A percentile compares a stretch with the other conserved stretches of the same genome.
phyloP scores from a whole-genome alignment of 352 stramenopile genomes.

The Thraustochytrium striatum region DNA sequence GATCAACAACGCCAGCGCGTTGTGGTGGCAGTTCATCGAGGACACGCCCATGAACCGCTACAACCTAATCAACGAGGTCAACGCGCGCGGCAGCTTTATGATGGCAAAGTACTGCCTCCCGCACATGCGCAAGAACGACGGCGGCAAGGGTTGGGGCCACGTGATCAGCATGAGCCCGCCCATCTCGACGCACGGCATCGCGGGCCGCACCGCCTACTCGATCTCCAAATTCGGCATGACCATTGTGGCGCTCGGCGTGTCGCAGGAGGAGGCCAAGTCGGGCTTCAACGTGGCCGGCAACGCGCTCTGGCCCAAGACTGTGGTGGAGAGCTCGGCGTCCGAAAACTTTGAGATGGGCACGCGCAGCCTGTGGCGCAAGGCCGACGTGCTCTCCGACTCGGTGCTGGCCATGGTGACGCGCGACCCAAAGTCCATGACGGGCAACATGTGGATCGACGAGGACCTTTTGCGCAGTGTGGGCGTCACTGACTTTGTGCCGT shows the following conservation, averaged over 20 bases:
- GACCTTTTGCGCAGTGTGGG: conserved; percentile 33
- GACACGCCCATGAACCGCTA: conserved; percentile 45
- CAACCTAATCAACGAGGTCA: conserved; percentile 48
- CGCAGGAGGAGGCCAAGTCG: neutral
- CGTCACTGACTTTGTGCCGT: conserved; percentile 34
- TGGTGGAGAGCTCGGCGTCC: conserved; percentile 39
- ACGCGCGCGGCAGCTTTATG: conserved; percentile 42
- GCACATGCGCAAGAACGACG: conserved; percentile 43
- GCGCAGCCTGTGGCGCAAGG: conserved; percentile 30
- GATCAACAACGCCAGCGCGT: conserved; percentile 48
- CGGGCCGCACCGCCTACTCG: conserved; percentile 28
- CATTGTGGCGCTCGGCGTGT: conserved; percentile 30
- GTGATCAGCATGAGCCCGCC: conserved; percentile 50
- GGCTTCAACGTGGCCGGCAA: conserved; percentile 29
- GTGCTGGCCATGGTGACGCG: conserved; percentile 31
- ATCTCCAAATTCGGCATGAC: conserved; percentile 50
- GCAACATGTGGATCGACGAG: conserved; percentile 41
- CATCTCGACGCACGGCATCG: neutral
- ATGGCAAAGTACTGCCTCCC: conserved; percentile 45
- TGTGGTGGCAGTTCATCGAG: conserved; percentile 47
- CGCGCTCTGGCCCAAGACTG: conserved; percentile 38
- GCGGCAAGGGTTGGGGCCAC: conserved; percentile 4
- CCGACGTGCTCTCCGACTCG: conserved; percentile 20
- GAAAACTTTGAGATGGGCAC: conserved; percentile 37
- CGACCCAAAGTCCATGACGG: neutral